A percentile compares a stretch with the other conserved stretches of the same genome.
Evolutionary conservation across 805 yeast species (phyloP).

Genomic region (Clavispora carvajalis): DNA sequence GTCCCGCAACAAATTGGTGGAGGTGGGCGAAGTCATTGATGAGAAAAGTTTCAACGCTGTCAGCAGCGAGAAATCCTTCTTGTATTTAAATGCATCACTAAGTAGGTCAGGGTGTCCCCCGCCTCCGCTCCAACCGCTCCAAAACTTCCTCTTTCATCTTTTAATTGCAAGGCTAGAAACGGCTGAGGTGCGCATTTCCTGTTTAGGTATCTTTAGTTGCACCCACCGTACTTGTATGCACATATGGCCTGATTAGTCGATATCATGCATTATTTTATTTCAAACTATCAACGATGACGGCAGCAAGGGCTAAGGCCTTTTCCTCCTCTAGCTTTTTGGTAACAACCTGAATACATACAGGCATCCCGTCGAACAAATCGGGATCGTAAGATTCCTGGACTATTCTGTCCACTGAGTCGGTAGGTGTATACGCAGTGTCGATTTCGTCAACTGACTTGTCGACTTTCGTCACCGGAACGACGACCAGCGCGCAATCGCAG

Average conservation of each 20-base stretch:
- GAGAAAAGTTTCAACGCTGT: too few relatives aligned
- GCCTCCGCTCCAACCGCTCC: too few relatives aligned
- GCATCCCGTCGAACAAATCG: constrained; percentile 1
- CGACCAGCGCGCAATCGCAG: constrained; percentile 1
- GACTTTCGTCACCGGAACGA: not conserved
- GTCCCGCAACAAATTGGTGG: constrained; percentile 4
- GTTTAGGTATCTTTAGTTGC: not conserved
- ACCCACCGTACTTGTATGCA: not conserved
- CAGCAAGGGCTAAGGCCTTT: not conserved
- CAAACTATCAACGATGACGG: not conserved
- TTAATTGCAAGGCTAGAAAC: not conserved
- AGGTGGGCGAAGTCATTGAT: not conserved
- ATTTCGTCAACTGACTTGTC: not conserved
- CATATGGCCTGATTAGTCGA: too few relatives aligned
- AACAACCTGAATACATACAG: constrained; percentile 3
- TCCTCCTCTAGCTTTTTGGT: constrained; percentile 1
- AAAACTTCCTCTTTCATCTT: too few relatives aligned
- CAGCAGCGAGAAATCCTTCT: too few relatives aligned
- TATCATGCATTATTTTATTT: constrained; percentile 2
- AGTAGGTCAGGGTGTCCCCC: too few relatives aligned
- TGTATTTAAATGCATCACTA: too few relatives aligned
- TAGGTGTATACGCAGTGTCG: not conserved
- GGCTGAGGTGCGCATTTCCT: not conserved
- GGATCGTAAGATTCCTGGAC: constrained; percentile 1
- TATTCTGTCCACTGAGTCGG: not conserved